Evolutionary conservation across 2,329 filamentous ascomycete genomes (phyloP), one percentile per base, ranked within the genome.

Genomic region (Aspergillus pseudonomiae): DNA sequence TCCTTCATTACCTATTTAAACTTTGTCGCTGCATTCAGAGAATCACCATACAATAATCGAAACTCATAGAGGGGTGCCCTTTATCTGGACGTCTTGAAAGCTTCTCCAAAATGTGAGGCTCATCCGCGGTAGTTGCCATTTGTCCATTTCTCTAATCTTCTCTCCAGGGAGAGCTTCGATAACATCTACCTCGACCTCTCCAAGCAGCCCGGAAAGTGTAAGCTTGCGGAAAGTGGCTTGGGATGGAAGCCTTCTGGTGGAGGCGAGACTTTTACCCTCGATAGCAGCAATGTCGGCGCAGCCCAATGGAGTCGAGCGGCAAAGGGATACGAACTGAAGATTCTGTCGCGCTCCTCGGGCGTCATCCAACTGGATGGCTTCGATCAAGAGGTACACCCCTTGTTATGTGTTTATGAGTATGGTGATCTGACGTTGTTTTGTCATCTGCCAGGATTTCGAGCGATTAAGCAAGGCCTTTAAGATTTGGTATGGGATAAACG

Each of bases 121-220:
- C 60, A 58, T 43, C 50, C 59, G 36, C 36, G 50, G 30, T 48
- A 39, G 41, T 41, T 46, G 28, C 26, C 57, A 24, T 28, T 53
- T 52, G 36, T 53, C 52, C 41, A 56, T 39, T 16, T 58, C 54
- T 48, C 67, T 68, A 58, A 69, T 52, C 24, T 53, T 59, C 43
- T 26, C 54, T 50, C 57, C 43, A 89, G 86, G 86, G 95, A 99
- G 88, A 95, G 91, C 76, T 99, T 99, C 81, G 94, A 98, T 77
- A 93, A 93, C 81, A 97, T 98, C 82, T 94, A 95, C 81, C 88
- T 99, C 73, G 94, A 99, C 78, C 87, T 99, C 65, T 97, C 94
- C 73, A 95, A 93, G 79, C 91, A 95, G 80, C 87, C 89, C 63
- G 95, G 95, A 70, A 95, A 94, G 82, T 97, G 94, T 82, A 89